A percentile compares a stretch with the other conserved stretches of the same genome.
Conservation (phyloP, 2,329 filamentous ascomycete species). For the Xylaria digitata region DNA sequence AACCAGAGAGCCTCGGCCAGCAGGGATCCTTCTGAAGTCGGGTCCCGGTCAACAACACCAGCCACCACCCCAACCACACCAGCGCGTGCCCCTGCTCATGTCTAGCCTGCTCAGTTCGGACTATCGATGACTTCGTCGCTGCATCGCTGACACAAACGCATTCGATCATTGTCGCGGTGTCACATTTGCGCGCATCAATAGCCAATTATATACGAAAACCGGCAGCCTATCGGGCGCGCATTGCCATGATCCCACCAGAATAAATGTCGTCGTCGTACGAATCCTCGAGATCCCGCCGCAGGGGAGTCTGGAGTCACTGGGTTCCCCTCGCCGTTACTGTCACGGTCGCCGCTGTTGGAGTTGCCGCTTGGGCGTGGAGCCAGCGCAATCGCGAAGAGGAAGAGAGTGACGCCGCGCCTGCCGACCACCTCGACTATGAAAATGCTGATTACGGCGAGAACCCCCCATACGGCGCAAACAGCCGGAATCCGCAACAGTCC, state of each 20-base stretch:
- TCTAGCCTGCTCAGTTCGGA: constrained; percentile 14
- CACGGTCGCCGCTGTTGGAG: constrained; percentile 84
- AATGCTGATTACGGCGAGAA: constrained; percentile 62
- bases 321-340: constrained; percentile 88
- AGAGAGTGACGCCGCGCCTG: constrained; percentile 66
- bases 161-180: constrained; percentile 15
- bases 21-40: constrained; percentile 32
- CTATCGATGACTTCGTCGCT: constrained; percentile 16
- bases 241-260: constrained; percentile 54
- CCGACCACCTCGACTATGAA: constrained; percentile 61
- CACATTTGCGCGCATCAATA: constrained; percentile 21
- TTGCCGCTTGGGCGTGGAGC: constrained; percentile 94
- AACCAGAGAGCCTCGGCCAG: constrained; percentile 37
- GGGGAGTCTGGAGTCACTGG: constrained; percentile 82
- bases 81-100: constrained; percentile 18
- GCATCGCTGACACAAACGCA: background rate
- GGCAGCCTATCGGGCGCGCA: constrained; percentile 34
- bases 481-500: constrained; percentile 49
- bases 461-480: constrained; percentile 60
- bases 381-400: constrained; percentile 80
- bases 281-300: constrained; percentile 68
- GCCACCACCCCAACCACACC: constrained; percentile 42
- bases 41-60: constrained; percentile 37
- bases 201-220: constrained; percentile 23
- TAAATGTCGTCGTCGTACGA: constrained; percentile 73